Conservation (phyloP, 2,329 filamentous ascomycete genomes). For the Phyllosticta capitalensis region DNA sequence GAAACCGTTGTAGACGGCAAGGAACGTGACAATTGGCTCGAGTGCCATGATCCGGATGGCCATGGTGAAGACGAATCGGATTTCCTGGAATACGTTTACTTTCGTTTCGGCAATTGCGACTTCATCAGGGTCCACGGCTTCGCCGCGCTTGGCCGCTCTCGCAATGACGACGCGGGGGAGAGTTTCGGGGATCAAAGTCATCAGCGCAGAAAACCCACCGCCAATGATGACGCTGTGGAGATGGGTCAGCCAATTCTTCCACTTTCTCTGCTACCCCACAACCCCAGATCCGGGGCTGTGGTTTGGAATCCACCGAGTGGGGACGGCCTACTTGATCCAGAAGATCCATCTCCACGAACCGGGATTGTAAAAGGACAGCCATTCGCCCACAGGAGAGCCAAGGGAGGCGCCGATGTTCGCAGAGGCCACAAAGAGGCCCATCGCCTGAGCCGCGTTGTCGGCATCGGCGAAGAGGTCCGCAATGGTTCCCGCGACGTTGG, state of each 20-base stretch:
- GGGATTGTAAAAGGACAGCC: conserved; percentile 8
- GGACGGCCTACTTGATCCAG: conserved; percentile 8
- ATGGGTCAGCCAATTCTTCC: neutral
- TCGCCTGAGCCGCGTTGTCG: conserved; percentile 11
- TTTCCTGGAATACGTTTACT: conserved; percentile 9
- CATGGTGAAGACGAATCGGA: conserved; percentile 9
- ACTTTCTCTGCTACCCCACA: neutral
- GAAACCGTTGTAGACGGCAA: conserved; percentile 36
- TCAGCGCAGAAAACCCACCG: conserved; percentile 3
- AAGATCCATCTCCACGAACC: conserved; percentile 11
- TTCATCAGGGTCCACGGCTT: conserved; percentile 6
- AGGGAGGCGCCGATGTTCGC: conserved; percentile 9
- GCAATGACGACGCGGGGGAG: conserved; percentile 10
- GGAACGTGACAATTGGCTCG: conserved; percentile 39
- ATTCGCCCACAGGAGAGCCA: conserved; percentile 10
- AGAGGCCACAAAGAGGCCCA: conserved; percentile 11
- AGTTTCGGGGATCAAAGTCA: conserved; percentile 8
- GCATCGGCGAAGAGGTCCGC: conserved; percentile 11
- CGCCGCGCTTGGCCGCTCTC: neutral
- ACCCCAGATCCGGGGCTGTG: neutral
- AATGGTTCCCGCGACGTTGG: conserved; percentile 11
- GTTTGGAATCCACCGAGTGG: neutral
- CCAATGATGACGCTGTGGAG: conserved; percentile 7
- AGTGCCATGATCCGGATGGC: conserved; percentile 33
- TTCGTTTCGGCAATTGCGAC: conserved; percentile 4